phyloP scores from a whole-genome alignment of 208 protist genomes.

The Jaenimonas drosophilae region DNA sequence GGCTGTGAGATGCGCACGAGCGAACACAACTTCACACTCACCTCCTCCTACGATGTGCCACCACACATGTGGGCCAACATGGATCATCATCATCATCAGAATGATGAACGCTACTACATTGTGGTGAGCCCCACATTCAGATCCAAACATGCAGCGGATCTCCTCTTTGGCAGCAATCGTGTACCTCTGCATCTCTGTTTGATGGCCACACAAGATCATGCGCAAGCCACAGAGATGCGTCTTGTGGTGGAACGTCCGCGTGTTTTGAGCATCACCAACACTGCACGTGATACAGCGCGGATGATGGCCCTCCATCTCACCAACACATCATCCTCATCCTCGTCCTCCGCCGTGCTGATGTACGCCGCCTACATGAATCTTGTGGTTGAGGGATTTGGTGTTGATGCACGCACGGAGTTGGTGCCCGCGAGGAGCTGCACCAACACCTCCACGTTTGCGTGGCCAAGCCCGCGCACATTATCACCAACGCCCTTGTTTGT shows the following conservation, averaged over 20 bases:
- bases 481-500: conserved; percentile 39
- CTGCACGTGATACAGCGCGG: conserved; percentile 1
- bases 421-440: conserved; percentile 56
- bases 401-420: conserved; percentile 34
- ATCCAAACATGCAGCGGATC: too few species aligned
- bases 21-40: conserved; percentile 41
- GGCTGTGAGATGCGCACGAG: conserved; percentile 26
- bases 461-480: conserved; percentile 30
- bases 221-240: conserved; percentile 38
- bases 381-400: conserved; percentile 53
- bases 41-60: conserved; percentile 53
- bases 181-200: conserved; percentile 45
- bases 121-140: too few species aligned
- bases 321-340: too few species aligned
- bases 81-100: too few species aligned
- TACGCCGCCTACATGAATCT: conserved; percentile 55
- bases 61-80: conserved; percentile 20
- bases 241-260: conserved; percentile 39
- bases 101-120: too few species aligned
- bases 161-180: conserved; percentile 4
- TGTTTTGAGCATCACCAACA: conserved; percentile 29
- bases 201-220: conserved; percentile 32
- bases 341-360: too few species aligned
- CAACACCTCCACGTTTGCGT: conserved; percentile 57
- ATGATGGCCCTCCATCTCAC: too few species aligned